Percentiles rank a stretch among this genome's conserved stretches.
Evolutionary conservation across 148 eudicot genomes (phyloP).

Genomic region (Rhododendron molle): DNA sequence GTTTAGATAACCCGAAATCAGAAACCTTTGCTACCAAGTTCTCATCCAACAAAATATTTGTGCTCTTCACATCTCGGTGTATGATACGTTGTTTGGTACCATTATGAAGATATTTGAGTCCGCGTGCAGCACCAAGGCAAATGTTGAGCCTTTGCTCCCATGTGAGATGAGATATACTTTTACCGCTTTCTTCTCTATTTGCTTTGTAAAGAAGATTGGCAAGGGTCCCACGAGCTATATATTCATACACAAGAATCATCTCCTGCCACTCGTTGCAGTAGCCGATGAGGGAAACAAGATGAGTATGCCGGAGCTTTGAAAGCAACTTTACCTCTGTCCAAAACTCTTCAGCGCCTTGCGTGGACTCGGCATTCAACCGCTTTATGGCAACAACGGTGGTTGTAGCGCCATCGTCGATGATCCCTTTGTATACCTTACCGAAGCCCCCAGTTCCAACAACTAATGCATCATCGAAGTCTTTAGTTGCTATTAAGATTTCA

Average conservation of each 20-base stretch:
- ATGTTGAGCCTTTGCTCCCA: background rate
- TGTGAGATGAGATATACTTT: background rate
- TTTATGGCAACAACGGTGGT: background rate
- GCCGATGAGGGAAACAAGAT: background rate
- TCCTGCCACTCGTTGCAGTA: background rate
- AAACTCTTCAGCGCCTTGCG: background rate
- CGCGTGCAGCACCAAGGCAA: background rate
- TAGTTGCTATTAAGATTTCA: background rate
- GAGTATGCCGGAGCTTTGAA: background rate
- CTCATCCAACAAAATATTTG: background rate
- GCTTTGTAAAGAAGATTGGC: background rate
- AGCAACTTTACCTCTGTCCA: background rate
- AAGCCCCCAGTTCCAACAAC: background rate
- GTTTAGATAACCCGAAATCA: background rate
- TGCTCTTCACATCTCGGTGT: conserved; percentile 1
- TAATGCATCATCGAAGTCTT: background rate
- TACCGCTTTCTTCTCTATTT: background rate
- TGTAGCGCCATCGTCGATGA: background rate
- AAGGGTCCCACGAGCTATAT: background rate
- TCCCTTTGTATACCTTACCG: background rate
- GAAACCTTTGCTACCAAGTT: conserved; percentile 17
- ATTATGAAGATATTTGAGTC: background rate
- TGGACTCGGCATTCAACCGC: background rate
- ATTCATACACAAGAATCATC: background rate
- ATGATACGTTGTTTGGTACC: background rate